Conservation (phyloP, 139 green algal species). For the Dunaliella primolecta region DNA sequence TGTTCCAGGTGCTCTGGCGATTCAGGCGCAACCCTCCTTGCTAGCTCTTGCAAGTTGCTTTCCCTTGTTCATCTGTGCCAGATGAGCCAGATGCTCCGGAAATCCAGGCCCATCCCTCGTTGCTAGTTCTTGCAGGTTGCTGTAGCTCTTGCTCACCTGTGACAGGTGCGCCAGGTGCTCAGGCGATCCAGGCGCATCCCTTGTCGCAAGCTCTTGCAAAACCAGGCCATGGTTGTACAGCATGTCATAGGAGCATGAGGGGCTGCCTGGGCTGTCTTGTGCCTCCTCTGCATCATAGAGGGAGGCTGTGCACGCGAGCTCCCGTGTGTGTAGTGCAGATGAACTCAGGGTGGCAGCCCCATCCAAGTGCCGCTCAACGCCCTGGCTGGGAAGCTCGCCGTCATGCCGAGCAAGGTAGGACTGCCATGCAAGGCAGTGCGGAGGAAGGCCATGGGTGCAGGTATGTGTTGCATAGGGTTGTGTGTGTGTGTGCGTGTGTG, state of each 20-base stretch:
- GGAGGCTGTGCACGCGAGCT: not conserved
- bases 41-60: too few relatives aligned
- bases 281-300: too few relatives aligned
- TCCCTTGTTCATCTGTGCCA: conserved; percentile 44
- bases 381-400: not conserved
- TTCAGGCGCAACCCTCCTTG: too few relatives aligned
- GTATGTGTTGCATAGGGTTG: too few relatives aligned
- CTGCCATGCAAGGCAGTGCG: too few relatives aligned
- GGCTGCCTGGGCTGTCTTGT: not conserved
- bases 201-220: conserved; percentile 62
- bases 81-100: conserved; percentile 13
- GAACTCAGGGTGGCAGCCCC: not conserved
- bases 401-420: not conserved
- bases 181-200: not conserved
- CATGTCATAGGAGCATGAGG: conserved; percentile 38
- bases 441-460: too few relatives aligned
- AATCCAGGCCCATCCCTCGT: too few relatives aligned
- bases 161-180: conserved; percentile 35
- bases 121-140: too few relatives aligned
- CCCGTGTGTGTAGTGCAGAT: not conserved
- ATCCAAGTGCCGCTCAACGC: not conserved
- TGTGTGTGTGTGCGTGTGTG: not conserved
- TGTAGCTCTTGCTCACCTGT: too few relatives aligned
- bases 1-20: too few relatives aligned
- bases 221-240: conserved; percentile 70